phyloP scores from a whole-genome alignment of 768 basidiomycete species.

The Mycena rosella region DNA sequence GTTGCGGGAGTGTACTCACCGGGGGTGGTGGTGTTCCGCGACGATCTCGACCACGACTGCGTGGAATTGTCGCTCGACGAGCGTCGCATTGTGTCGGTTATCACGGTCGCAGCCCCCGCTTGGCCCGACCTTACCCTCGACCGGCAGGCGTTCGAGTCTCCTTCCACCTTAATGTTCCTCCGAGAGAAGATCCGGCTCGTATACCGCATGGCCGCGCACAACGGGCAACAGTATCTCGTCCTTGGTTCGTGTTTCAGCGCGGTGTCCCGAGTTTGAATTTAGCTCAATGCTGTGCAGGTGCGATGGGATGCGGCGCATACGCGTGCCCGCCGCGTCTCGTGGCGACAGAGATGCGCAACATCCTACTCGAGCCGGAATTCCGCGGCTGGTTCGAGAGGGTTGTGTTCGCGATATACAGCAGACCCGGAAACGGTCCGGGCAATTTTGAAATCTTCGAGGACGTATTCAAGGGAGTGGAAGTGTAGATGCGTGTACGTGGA shows the following conservation, averaged over 20 bases:
- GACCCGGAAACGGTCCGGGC: slow-evolving; percentile 41
- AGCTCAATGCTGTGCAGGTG: slow-evolving; percentile 44
- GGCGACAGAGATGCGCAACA: slow-evolving; percentile 56
- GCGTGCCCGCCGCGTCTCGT: slow-evolving; percentile 55
- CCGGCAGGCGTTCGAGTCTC: slow-evolving; percentile 37
- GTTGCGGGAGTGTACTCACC: slow-evolving; percentile 58
- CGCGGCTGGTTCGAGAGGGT: slow-evolving; percentile 56
- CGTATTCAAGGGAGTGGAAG: slow-evolving; percentile 46
- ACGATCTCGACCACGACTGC: slow-evolving; percentile 59
- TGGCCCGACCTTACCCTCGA: slow-evolving; percentile 46
- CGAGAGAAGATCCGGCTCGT: slow-evolving; percentile 57
- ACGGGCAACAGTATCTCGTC: slow-evolving; percentile 52
- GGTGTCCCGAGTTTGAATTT: background rate
- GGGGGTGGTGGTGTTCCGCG: slow-evolving; percentile 60
- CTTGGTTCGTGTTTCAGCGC: slow-evolving; percentile 48
- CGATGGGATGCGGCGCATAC: slow-evolving; percentile 62
- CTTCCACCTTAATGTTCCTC: slow-evolving; percentile 50
- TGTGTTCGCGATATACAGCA: slow-evolving; percentile 58
- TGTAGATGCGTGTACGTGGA: slow-evolving; percentile 21
- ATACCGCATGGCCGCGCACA: slow-evolving; percentile 57
- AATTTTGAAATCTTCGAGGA: slow-evolving; percentile 56
- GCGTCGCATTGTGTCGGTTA: slow-evolving; percentile 55
- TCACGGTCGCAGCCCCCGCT: slow-evolving; percentile 61
- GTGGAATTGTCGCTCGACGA: slow-evolving; percentile 48
- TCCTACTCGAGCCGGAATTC: slow-evolving; percentile 57